Percentiles rank a stretch among this genome's conserved stretches.
Evolutionary conservation across 192 early-diverging fungal species (phyloP).

Genomic region (Gaertneriomyces semiglobifer): DNA sequence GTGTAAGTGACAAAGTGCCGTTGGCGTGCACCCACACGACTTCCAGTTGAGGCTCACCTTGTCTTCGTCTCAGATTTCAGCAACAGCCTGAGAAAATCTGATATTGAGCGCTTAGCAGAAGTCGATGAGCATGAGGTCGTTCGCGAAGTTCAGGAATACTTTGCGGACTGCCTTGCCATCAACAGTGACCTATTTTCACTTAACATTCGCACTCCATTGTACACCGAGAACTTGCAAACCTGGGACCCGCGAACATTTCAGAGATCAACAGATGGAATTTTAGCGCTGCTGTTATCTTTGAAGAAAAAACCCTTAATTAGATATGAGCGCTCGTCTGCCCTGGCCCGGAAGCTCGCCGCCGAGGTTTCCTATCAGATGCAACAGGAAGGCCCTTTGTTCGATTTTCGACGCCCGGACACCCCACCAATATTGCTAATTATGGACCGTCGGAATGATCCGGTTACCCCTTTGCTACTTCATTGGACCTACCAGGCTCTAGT

Average conservation of each 20-base stretch:
- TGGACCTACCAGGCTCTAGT: slow-evolving; percentile 99
- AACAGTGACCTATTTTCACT: slow-evolving; percentile 81
- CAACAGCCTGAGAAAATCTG: slow-evolving; percentile 88
- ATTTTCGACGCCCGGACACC: slow-evolving; percentile 73
- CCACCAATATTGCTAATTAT: slow-evolving; percentile 86
- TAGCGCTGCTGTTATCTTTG: slow-evolving; percentile 72
- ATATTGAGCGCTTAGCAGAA: slow-evolving; percentile 90
- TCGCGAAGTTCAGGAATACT: slow-evolving; percentile 95
- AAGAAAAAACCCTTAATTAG: slow-evolving; percentile 92
- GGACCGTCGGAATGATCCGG: slow-evolving; percentile 93
- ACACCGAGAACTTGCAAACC: slow-evolving; percentile 60
- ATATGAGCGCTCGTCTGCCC: slow-evolving; percentile 76
- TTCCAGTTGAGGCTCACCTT: slow-evolving; percentile 9
- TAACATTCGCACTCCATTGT: slow-evolving; percentile 66
- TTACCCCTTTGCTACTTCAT: slow-evolving; percentile 89
- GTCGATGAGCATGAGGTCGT: slow-evolving; percentile 92
- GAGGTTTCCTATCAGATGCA: slow-evolving; percentile 79
- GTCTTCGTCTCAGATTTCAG: slow-evolving; percentile 68
- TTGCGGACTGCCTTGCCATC: slow-evolving; percentile 84
- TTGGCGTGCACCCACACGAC: background rate
- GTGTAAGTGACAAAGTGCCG: slow-evolving; percentile 49
- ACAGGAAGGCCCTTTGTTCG: slow-evolving; percentile 69
- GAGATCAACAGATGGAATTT: slow-evolving; percentile 76
- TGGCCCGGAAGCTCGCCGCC: slow-evolving; percentile 77
- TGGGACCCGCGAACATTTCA: slow-evolving; percentile 80